These are phyloP conservation scores for Hygrophorus russula DNA, from an alignment of 768 basidiomycete genomes.

Conservation along the genomic window DNA sequence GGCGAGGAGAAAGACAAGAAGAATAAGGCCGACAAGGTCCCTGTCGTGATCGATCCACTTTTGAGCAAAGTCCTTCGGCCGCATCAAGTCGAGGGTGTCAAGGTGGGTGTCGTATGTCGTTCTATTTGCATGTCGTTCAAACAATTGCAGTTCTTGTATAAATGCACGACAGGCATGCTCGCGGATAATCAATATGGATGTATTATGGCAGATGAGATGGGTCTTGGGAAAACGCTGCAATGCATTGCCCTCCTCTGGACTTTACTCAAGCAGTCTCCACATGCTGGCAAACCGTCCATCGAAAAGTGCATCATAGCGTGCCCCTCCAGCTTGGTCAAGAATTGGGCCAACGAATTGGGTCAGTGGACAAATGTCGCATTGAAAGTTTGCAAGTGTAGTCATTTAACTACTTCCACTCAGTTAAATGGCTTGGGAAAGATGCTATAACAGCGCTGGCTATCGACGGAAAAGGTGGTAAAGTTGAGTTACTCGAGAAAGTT, in stretches of 20 bases:
- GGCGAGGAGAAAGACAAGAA: constrained; percentile 66
- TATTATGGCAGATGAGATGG: constrained; percentile 99
- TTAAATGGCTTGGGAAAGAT: constrained; percentile 91
- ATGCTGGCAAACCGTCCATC: constrained; percentile 74
- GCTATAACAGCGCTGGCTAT: constrained; percentile 76
- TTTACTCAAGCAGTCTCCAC: constrained; percentile 87
- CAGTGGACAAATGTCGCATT: constrained; percentile 13
- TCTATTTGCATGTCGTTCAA: constrained; percentile 3
- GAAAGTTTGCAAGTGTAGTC: background rate
- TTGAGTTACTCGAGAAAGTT: constrained; percentile 68
- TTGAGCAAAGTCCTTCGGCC: constrained; percentile 83
- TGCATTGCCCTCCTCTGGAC: constrained; percentile 97
- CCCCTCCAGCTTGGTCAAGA: constrained; percentile 92
- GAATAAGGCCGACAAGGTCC: constrained; percentile 63
- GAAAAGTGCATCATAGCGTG: constrained; percentile 98
- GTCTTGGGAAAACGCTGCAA: constrained; percentile 92
- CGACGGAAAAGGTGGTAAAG: constrained; percentile 87
- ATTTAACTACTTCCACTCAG: constrained; percentile 26
- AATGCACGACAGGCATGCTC: constrained; percentile 88
- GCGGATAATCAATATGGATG: constrained; percentile 88
- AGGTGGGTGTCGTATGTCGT: constrained; percentile 37
- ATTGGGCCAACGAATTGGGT: constrained; percentile 98
- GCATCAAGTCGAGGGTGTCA: constrained; percentile 97
- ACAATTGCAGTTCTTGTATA: constrained; percentile 73
- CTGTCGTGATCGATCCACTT: constrained; percentile 92